Evolutionary conservation across 345 rosid species (phyloP).

Genomic region (Eucalyptus marginata): DNA sequence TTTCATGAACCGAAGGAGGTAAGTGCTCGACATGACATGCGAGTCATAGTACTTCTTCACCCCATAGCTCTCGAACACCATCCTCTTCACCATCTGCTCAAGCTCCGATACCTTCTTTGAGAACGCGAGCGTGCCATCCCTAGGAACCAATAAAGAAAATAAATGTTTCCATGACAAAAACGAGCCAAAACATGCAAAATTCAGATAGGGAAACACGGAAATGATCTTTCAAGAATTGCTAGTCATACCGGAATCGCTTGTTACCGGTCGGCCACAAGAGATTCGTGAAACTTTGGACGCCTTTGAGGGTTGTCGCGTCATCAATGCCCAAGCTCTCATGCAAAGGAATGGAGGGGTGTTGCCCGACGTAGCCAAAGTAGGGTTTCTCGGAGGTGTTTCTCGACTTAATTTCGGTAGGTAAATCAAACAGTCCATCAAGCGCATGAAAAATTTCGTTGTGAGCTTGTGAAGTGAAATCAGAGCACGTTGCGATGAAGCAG

Average conservation of each 20-base stretch:
- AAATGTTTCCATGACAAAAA: background rate
- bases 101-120: constrained; percentile 21
- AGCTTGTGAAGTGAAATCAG: constrained; percentile 11
- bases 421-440: constrained; percentile 22
- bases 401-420: constrained; percentile 28
- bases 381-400: constrained; percentile 27
- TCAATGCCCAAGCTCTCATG: constrained; percentile 38
- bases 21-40: constrained; percentile 10
- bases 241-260: constrained; percentile 17
- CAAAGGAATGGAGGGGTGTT: constrained; percentile 19
- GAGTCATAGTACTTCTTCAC: constrained; percentile 18
- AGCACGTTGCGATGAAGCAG: constrained; percentile 30
- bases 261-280: constrained; percentile 48
- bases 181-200: background rate
- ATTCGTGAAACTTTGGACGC: constrained; percentile 14
- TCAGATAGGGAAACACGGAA: background rate
- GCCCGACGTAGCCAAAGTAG: constrained; percentile 27
- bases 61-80: constrained; percentile 50
- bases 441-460: constrained; percentile 7
- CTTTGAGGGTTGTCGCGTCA: constrained; percentile 10
- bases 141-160: background rate
- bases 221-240: background rate
- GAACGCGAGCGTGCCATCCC: constrained; percentile 10
- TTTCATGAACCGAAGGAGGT: constrained; percentile 33
- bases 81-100: constrained; percentile 25